These are phyloP conservation scores for Volvox africanus DNA, from an alignment of 139 green algal species.

Conservation along the genomic window DNA sequence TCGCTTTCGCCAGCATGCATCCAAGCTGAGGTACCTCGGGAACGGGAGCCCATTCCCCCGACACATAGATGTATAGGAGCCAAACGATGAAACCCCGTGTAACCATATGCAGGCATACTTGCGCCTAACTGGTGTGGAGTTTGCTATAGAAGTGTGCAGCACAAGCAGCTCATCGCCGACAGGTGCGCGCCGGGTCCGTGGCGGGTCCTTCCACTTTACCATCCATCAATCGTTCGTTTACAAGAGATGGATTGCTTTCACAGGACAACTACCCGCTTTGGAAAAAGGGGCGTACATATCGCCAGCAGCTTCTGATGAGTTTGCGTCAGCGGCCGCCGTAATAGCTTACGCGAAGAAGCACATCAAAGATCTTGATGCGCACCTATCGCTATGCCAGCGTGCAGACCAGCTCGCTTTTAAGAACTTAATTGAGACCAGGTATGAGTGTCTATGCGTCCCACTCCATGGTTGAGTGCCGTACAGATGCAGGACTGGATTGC, in stretches of 20 bases:
- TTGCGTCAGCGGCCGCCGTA: slow-evolving; percentile 2
- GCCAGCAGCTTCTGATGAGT: slow-evolving; percentile 30
- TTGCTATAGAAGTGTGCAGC: slow-evolving; percentile 34
- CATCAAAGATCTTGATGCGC: slow-evolving; percentile 65
- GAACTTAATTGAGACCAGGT: slow-evolving; percentile 54
- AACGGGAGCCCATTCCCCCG: not conserved
- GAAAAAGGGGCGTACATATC: slow-evolving; percentile 49
- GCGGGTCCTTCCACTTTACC: not conserved
- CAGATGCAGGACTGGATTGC: not conserved
- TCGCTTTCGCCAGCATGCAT: slow-evolving; percentile 48
- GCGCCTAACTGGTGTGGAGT: not conserved
- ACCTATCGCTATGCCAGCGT: slow-evolving; percentile 54
- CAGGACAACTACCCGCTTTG: slow-evolving; percentile 56
- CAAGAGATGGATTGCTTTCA: not conserved
- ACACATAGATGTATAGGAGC: not conserved
- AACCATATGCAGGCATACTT: slow-evolving; percentile 47
- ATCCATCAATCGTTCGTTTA: not conserved
- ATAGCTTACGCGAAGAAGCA: slow-evolving; percentile 44
- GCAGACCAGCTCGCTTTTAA: slow-evolving; percentile 69
- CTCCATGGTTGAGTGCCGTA: not conserved
- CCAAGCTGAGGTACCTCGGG: slow-evolving; percentile 39
- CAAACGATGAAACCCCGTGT: not conserved
- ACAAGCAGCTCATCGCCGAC: slow-evolving; percentile 48
- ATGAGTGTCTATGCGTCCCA: not conserved
- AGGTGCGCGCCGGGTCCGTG: slow-evolving; percentile 11